These are phyloP conservation scores for Aspergillus mulundensis DNA, from an alignment of 495 filamentous ascomycete species.

Conservation along the genomic window DNA sequence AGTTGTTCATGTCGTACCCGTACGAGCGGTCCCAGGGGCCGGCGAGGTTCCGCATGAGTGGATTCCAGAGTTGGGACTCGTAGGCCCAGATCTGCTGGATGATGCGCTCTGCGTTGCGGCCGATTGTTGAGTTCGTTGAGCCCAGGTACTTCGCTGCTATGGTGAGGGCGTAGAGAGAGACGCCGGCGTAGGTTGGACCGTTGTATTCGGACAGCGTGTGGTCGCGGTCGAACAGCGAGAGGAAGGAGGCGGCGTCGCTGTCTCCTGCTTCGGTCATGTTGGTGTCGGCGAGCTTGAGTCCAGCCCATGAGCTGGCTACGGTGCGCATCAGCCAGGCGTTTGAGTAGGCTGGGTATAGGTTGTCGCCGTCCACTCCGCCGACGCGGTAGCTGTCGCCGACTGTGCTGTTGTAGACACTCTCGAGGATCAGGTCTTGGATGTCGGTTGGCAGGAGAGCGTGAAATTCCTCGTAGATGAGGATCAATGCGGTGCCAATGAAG, in stretches of 20 bases:
- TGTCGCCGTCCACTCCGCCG: conserved; percentile 41
- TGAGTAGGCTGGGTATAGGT: conserved; percentile 40
- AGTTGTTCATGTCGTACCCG: conserved; percentile 42
- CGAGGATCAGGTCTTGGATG: conserved; percentile 26
- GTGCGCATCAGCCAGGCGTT: conserved; percentile 44
- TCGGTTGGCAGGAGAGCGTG: conserved; percentile 25
- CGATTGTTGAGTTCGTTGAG: conserved; percentile 8
- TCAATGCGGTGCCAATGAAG: conserved; percentile 39
- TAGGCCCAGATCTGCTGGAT: conserved; percentile 9
- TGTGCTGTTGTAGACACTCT: conserved; percentile 32
- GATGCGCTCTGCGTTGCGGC: conserved; percentile 1
- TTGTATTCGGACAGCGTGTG: conserved; percentile 42
- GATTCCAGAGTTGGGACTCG: conserved; percentile 27
- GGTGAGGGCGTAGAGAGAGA: conserved; percentile 39
- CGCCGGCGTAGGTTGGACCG: conserved; percentile 40
- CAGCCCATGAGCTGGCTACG: conserved; percentile 33
- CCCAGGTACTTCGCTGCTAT: conserved; percentile 35
- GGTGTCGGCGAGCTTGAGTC: conserved; percentile 27
- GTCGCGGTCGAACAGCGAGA: conserved; percentile 34
- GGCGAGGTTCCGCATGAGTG: conserved; percentile 36
- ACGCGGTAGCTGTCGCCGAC: conserved; percentile 40
- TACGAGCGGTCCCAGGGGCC: conserved; percentile 44
- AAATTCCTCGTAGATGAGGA: conserved; percentile 38
- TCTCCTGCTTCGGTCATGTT: conserved; percentile 38
- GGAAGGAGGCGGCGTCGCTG: conserved; percentile 28